Evolutionary conservation across 2,329 filamentous ascomycete species (phyloP).

Genomic region (Pochonia chlamydosporia): DNA sequence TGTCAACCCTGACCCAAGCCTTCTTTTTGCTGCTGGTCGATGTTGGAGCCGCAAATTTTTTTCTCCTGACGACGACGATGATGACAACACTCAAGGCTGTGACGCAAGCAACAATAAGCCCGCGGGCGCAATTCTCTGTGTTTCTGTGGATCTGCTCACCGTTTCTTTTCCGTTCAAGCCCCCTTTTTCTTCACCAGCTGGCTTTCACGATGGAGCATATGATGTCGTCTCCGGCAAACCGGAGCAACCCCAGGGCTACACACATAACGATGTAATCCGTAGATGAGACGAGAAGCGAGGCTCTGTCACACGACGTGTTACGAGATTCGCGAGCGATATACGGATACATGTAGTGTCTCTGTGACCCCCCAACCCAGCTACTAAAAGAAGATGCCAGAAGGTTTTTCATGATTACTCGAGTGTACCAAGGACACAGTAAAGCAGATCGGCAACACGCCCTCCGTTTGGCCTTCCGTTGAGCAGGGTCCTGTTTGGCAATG

Average conservation of each 20-base stretch:
- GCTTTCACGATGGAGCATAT: neutral
- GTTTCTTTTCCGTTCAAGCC: neutral
- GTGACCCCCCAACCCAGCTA: too few relatives aligned
- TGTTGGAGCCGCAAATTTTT: too few relatives aligned
- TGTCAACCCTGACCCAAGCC: too few relatives aligned
- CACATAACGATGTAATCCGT: neutral
- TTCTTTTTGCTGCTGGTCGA: too few relatives aligned
- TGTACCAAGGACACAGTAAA: neutral
- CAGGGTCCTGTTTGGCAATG: too few relatives aligned
- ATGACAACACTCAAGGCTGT: neutral
- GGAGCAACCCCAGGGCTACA: too few relatives aligned
- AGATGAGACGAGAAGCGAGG: neutral
- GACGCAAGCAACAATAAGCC: neutral
- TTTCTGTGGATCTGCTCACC: neutral
- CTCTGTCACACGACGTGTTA: neutral
- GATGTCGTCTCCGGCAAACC: neutral
- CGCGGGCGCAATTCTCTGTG: neutral
- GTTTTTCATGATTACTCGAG: neutral
- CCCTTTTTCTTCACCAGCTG: too few relatives aligned
- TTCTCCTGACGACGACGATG: neutral
- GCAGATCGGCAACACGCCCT: neutral
- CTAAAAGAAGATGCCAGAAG: neutral
- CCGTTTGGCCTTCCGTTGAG: neutral
- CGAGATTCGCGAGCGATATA: neutral
- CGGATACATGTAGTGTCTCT: neutral